A percentile compares a stretch with the other conserved stretches of the same genome.
Conservation (phyloP, 192 early-diverging fungal genomes). For the Backusella circina region DNA sequence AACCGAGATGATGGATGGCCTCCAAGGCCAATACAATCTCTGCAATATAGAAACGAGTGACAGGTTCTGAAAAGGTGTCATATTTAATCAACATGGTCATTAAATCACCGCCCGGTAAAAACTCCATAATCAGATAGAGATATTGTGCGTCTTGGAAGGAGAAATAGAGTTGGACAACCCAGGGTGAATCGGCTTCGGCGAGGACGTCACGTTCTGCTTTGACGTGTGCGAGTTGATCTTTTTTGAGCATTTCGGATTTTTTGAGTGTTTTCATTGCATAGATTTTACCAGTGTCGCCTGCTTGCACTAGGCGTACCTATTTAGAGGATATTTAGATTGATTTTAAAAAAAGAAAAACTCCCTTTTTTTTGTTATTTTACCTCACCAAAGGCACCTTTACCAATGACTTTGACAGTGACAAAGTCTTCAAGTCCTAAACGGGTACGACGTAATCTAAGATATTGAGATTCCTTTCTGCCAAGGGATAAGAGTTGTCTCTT, state of each 20-base stretch:
- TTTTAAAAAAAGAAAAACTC: no score
- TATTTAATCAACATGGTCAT: conserved; percentile 99
- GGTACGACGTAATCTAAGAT: conserved; percentile 87
- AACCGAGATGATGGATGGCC: conserved; percentile 90
- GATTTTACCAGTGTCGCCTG: conserved; percentile 94
- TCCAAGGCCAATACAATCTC: conserved; percentile 93
- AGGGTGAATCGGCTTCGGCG: conserved; percentile 92
- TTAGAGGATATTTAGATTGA: no score
- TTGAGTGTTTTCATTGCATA: conserved; percentile 97
- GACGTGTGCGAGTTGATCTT: conserved; percentile 98
- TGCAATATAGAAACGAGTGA: conserved; percentile 98
- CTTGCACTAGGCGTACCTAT: conserved; percentile 93
- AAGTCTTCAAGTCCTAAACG: conserved; percentile 91
- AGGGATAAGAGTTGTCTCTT: conserved; percentile 73
- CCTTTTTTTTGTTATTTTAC: conserved; percentile 39
- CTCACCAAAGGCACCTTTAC: conserved; percentile 98
- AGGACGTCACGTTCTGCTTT: conserved; percentile 98
- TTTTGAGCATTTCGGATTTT: conserved; percentile 98
- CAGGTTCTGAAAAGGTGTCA: conserved; percentile 95
- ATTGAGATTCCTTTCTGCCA: conserved; percentile 90
- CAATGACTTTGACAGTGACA: conserved; percentile 95
- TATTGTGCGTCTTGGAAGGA: conserved; percentile 95
- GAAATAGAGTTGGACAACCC: conserved; percentile 98
- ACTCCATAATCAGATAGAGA: conserved; percentile 99
- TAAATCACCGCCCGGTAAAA: conserved; percentile 97